Evolutionary conservation across 2,329 filamentous ascomycete genomes (phyloP), one percentile per base, ranked within the genome.

Genomic region (Fusarium stilboides): DNA sequence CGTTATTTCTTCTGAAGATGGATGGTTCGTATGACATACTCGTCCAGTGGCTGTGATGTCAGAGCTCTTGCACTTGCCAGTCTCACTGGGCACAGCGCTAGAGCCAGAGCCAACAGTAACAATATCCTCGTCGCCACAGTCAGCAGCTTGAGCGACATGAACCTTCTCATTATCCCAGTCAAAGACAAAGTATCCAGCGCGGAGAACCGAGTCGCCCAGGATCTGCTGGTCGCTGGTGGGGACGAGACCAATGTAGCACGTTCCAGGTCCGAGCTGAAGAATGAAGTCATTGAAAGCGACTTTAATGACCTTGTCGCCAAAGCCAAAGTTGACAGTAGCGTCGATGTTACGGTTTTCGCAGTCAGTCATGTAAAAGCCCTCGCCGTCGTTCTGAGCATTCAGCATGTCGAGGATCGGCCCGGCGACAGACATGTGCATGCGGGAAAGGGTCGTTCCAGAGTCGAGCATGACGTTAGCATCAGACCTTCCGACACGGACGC

Each of bases 201-300:
- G 75, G 36, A 84, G 72, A 8, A 84, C 78, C 24, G 80, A 78
- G 68, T 83, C 81, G 17, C 82, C 82, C 13, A 84, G 75, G 15
- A 84, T 81, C 68, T 83, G 81, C 74, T 82, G 80, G 36, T 80
- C 79, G n/a, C 73, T 75, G 7, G 79, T 80, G 8, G 77, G 36
- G n/a, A 77, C 74, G 2, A 84, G 72, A 24, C 84, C 84, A 14
- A 84, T 77, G 49, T 81, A 78, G 75, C 84, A 86, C 40, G 72
- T 77, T 14, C 71, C 73, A 72, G 46, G 77, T 70, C 14, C 79
- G 72, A 26, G 81, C 64, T 85, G 77, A 56, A 87, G 79, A 69
- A 88, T 82, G 49, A 88, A 85, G 68, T 88, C 85, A 61, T 75
- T 77, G 17, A 84, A 77, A 5, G 82, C 76, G 15, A 86, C 83